These are phyloP conservation scores for Haplosporangium sp. DNA, from an alignment of 371 early-diverging fungal species.

Conservation along the genomic window DNA sequence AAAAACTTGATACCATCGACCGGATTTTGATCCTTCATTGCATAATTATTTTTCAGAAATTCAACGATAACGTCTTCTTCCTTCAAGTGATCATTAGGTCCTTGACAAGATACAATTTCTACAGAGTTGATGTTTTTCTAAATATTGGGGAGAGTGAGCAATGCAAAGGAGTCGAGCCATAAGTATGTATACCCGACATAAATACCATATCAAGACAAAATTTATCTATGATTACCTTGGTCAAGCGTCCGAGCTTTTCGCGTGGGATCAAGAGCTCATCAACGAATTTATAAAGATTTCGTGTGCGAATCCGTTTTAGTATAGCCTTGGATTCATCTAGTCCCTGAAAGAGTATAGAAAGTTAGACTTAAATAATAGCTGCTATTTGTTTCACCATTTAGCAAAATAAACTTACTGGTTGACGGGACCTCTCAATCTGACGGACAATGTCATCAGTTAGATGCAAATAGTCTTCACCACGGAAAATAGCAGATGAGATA, in stretches of 20 bases:
- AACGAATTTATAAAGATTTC: slow-evolving; percentile 90
- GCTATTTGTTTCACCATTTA: background rate
- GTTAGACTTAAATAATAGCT: background rate
- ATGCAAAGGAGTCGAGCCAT: background rate
- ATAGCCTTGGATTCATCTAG: slow-evolving; percentile 75
- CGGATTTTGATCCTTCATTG: slow-evolving; percentile 87
- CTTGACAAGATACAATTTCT: slow-evolving; percentile 71
- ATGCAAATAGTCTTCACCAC: slow-evolving; percentile 77
- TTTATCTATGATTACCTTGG: slow-evolving; percentile 48
- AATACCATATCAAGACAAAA: background rate
- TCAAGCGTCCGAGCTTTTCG: slow-evolving; percentile 60
- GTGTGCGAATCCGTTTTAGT: slow-evolving; percentile 76
- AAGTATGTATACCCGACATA: background rate
- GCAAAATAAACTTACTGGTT: slow-evolving; percentile 45
- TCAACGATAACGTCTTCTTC: slow-evolving; percentile 82
- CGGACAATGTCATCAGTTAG: slow-evolving; percentile 91
- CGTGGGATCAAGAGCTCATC: slow-evolving; percentile 85
- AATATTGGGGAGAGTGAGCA: no score
- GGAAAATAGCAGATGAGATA: slow-evolving; percentile 77
- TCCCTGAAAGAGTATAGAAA: slow-evolving; percentile 53
- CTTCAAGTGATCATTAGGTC: slow-evolving; percentile 63
- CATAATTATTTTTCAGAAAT: slow-evolving; percentile 80
- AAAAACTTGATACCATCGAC: slow-evolving; percentile 87
- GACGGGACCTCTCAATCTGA: slow-evolving; percentile 80
- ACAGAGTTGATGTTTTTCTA: slow-evolving; percentile 64